These are phyloP conservation scores for Xanthoceras sorbifolium DNA, from an alignment of 345 rosid species.

Conservation along the genomic window DNA sequence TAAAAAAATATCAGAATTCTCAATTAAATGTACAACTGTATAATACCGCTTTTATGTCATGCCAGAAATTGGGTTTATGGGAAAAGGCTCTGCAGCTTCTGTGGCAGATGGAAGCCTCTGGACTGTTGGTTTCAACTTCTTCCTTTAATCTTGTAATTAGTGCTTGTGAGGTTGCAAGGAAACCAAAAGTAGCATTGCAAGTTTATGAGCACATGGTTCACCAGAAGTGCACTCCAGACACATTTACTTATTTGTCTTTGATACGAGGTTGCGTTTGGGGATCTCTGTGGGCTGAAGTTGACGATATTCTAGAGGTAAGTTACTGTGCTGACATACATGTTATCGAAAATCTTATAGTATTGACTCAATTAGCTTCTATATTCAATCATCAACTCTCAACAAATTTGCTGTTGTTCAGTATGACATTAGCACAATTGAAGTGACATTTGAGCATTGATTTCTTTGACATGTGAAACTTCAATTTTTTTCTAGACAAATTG, in stretches of 20 bases:
- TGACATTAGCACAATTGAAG: not conserved
- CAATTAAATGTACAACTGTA: constrained; percentile 52
- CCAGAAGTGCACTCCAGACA: constrained; percentile 52
- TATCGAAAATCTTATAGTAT: not conserved
- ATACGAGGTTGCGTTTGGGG: constrained; percentile 80
- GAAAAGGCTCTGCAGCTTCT: constrained; percentile 74
- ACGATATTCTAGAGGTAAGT: constrained; percentile 59
- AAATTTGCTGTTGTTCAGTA: not conserved
- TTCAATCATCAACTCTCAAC: not conserved
- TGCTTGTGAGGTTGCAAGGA: constrained; percentile 70
- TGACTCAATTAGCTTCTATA: not conserved
- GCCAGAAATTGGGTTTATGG: constrained; percentile 78
- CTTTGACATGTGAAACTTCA: not conserved
- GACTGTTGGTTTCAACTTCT: constrained; percentile 45
- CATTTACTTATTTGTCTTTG: constrained; percentile 66
- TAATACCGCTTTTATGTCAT: constrained; percentile 64
- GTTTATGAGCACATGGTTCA: constrained; percentile 74
- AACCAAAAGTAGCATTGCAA: constrained; percentile 67
- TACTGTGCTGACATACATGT: not conserved
- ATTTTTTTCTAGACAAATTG: not conserved
- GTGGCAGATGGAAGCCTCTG: constrained; percentile 72
- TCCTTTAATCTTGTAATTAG: constrained; percentile 69
- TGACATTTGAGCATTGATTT: not conserved
- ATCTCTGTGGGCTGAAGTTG: constrained; percentile 71
- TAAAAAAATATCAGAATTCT: constrained; percentile 39